Evolutionary conservation across 768 basidiomycete genomes (phyloP).

Genomic region (Albatrellus ellisii): DNA sequence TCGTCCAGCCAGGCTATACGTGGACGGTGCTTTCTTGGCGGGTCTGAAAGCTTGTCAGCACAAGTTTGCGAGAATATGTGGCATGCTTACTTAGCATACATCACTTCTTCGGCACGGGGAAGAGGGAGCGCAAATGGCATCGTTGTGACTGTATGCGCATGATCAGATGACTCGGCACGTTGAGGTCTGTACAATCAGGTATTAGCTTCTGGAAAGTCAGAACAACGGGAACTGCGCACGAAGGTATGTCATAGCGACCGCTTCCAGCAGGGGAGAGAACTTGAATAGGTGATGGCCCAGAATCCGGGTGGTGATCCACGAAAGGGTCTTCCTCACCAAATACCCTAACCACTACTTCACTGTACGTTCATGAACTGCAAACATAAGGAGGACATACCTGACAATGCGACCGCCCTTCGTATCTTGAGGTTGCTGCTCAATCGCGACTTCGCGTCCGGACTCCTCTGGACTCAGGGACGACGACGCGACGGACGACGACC

Average conservation of each 20-base stretch:
- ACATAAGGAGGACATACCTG: conserved; percentile 4
- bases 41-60: conserved; percentile 5
- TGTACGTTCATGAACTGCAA: too few species aligned
- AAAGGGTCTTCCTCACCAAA: background rate
- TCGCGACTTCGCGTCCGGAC: background rate
- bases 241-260: background rate
- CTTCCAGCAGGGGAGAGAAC: conserved; percentile 1
- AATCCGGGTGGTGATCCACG: conserved; percentile 1
- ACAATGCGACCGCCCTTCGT: background rate
- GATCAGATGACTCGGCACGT: background rate
- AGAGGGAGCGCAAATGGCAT: conserved; percentile 8
- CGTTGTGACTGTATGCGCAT: background rate
- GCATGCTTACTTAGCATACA: conserved; percentile 5
- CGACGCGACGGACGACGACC: conserved; percentile 9
- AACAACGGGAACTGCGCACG: conserved; percentile 1
- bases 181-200: background rate
- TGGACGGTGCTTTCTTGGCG: conserved; percentile 8
- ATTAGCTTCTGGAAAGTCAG: background rate
- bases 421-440: conserved; percentile 5
- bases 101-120: conserved; percentile 5
- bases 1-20: conserved; percentile 2
- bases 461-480: background rate
- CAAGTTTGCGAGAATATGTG: background rate
- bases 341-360: too few species aligned
- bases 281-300: conserved; percentile 4